Evolutionary conservation across 352 stramenopile genomes (phyloP).

Genomic region (Pythium insidiosum): DNA sequence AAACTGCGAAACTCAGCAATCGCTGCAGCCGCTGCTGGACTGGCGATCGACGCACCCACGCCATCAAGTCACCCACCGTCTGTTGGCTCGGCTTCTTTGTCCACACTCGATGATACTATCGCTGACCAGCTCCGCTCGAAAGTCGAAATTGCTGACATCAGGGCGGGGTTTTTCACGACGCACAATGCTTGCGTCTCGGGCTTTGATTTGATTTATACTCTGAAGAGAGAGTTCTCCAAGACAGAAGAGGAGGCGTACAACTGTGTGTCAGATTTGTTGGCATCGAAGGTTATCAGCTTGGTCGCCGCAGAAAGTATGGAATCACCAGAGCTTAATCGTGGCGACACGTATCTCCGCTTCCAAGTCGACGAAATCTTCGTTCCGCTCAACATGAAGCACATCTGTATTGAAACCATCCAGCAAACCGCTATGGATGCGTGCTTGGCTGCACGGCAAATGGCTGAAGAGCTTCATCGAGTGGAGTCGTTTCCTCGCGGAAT

Average conservation of each 20-base stretch:
- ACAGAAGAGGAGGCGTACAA: constrained; percentile 26
- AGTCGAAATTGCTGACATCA: constrained; percentile 47
- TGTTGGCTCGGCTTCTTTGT: constrained; percentile 22
- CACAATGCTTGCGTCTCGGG: constrained; percentile 51
- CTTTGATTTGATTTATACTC: constrained; percentile 31
- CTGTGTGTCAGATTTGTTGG: constrained; percentile 35
- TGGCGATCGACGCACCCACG: constrained; percentile 32
- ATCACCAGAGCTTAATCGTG: constrained; percentile 33
- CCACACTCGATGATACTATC: constrained; percentile 49
- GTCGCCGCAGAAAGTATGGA: constrained; percentile 41
- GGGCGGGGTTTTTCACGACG: constrained; percentile 66
- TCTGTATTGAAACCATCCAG: constrained; percentile 31
- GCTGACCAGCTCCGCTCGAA: constrained; percentile 52
- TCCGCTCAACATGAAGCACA: constrained; percentile 76
- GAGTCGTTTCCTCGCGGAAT: constrained; percentile 65
- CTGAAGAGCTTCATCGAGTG: constrained; percentile 57
- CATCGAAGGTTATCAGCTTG: constrained; percentile 37
- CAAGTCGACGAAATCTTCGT: constrained; percentile 81
- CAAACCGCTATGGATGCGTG: constrained; percentile 66
- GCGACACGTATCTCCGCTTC: constrained; percentile 67
- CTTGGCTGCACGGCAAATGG: constrained; percentile 48
- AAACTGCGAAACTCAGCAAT: constrained; percentile 55
- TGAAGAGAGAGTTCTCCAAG: constrained; percentile 61
- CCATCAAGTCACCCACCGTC: constrained; percentile 18
- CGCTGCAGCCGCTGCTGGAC: constrained; percentile 35